These are phyloP conservation scores for Achaetomiella virescens DNA, from an alignment of 495 filamentous ascomycete species.

Conservation along the genomic window DNA sequence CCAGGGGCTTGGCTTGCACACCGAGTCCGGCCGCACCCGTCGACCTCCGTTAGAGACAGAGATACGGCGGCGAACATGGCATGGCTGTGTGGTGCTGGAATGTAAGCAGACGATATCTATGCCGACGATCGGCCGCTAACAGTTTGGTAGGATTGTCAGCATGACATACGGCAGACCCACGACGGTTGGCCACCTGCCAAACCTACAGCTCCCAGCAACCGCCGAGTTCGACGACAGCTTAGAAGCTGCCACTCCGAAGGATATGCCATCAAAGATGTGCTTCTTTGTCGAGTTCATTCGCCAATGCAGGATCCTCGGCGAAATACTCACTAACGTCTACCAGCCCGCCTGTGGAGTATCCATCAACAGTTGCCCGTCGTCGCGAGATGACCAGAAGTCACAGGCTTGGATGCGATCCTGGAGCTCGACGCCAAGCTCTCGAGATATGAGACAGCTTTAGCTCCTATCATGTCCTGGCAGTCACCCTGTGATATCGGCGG, in stretches of 20 bases:
- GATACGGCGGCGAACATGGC: conserved; percentile 43
- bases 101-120: conserved; percentile 23
- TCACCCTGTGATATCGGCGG: conserved; percentile 8
- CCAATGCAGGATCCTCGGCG: conserved; percentile 39
- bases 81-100: conserved; percentile 46
- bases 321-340: conserved; percentile 40
- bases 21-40: conserved; percentile 23
- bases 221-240: conserved; percentile 11
- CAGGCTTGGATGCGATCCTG: conserved; percentile 37
- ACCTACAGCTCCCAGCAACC: conserved; percentile 27
- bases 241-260: not conserved
- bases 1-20: conserved; percentile 44
- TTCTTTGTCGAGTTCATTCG: conserved; percentile 41
- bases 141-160: conserved; percentile 35
- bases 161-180: conserved; percentile 46
- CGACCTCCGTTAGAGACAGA: conserved; percentile 34
- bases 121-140: not conserved
- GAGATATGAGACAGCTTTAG: conserved; percentile 31
- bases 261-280: conserved; percentile 18
- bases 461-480: conserved; percentile 36
- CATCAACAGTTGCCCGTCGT: not conserved
- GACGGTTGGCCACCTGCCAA: conserved; percentile 36
- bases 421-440: conserved; percentile 38
- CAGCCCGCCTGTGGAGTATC: conserved; percentile 33
- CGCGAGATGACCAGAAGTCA: conserved; percentile 9